phyloP scores from a whole-genome alignment of 2,329 filamentous ascomycete species.

The Dactylellina leptospora region DNA sequence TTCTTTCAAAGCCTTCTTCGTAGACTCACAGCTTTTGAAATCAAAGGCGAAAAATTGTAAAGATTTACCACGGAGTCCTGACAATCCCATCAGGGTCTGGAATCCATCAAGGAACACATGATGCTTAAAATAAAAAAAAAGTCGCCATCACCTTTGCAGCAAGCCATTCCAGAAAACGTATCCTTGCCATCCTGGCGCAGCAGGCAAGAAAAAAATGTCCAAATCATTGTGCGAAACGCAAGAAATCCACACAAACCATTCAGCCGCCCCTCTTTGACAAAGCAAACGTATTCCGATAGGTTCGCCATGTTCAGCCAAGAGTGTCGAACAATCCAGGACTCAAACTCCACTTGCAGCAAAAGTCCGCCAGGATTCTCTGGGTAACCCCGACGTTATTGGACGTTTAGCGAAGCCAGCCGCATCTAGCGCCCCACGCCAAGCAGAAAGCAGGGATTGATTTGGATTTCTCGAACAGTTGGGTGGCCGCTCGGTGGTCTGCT shows the following conservation, averaged over 20 bases:
- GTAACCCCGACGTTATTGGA: constrained; percentile 18
- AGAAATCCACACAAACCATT: constrained; percentile 17
- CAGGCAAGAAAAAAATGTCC: constrained; percentile 2
- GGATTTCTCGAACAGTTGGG: constrained; percentile 26
- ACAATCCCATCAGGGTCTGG: background rate
- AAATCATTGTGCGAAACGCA: constrained; percentile 1
- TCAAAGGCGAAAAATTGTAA: too few species aligned
- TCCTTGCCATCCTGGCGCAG: constrained; percentile 43
- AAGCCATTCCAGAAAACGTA: constrained; percentile 21
- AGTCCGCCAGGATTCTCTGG: constrained; percentile 14
- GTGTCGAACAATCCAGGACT: constrained; percentile 4
- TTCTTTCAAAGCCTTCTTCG: too few species aligned
- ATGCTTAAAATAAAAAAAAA: constrained; percentile 40
- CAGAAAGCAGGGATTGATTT: constrained; percentile 46
- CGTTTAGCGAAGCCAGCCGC: constrained; percentile 22
- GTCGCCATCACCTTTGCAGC: constrained; percentile 31
- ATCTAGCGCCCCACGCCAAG: constrained; percentile 23
- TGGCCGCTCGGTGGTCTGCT: constrained; percentile 10
- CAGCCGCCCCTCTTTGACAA: constrained; percentile 21
- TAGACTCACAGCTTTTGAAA: background rate
- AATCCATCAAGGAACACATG: background rate
- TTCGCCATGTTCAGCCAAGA: background rate
- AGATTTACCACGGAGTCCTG: too few species aligned
- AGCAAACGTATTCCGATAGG: background rate
- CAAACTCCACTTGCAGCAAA: constrained; percentile 35